Evolutionary conservation across 345 rosid genomes (phyloP).

Genomic region (Aquilaria sinensis): DNA sequence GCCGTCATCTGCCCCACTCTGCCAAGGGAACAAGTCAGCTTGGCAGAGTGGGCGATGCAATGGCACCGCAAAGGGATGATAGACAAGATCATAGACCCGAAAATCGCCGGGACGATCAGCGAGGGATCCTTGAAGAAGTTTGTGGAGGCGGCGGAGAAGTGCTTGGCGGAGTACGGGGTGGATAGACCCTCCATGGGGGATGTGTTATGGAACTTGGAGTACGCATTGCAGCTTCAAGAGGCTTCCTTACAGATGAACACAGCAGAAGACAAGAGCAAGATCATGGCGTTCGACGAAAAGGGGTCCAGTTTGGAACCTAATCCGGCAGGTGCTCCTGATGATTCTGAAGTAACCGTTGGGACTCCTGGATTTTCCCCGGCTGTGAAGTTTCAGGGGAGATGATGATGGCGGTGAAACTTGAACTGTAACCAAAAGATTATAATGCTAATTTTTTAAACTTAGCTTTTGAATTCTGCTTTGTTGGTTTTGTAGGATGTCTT

Average conservation of each 20-base stretch:
- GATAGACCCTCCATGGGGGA: constrained; percentile 88
- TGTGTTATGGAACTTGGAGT: constrained; percentile 81
- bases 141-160: constrained; percentile 81
- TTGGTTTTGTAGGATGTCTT: no score
- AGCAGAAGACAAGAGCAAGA: constrained; percentile 33
- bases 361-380: constrained; percentile 25
- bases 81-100: constrained; percentile 58
- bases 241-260: constrained; percentile 32
- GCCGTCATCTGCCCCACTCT: constrained; percentile 55
- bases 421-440: no score
- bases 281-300: constrained; percentile 14
- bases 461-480: no score
- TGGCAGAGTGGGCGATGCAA: constrained; percentile 82
- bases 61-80: constrained; percentile 54
- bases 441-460: no score
- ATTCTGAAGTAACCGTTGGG: constrained; percentile 18
- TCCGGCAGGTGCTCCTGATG: constrained; percentile 12
- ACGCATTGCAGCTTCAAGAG: constrained; percentile 74
- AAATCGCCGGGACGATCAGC: constrained; percentile 37
- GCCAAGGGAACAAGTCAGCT: constrained; percentile 66
- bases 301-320: not conserved
- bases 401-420: not conserved
- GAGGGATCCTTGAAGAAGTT: constrained; percentile 51
- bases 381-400: constrained; percentile 24
- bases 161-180: constrained; percentile 73